Conservation (phyloP, 2,329 filamentous ascomycete genomes). For the Biscogniauxia sp. region DNA sequence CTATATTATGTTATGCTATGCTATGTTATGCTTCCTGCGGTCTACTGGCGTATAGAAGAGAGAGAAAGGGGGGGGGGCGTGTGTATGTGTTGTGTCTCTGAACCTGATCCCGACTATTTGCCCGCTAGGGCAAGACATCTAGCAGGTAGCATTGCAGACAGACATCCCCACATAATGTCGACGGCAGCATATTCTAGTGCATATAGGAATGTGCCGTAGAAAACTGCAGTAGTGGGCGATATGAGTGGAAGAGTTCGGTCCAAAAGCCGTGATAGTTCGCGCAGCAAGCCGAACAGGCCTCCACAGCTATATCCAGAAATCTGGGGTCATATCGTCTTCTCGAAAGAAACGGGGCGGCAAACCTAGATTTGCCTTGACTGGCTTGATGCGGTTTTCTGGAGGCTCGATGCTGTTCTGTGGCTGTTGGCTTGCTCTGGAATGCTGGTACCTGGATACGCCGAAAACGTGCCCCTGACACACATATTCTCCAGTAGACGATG, state of each 20-base stretch:
- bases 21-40: constrained; percentile 13
- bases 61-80: not conserved
- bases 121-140: constrained; percentile 20
- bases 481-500: constrained; percentile 13
- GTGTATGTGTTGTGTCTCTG: constrained; percentile 8
- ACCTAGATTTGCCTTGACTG: constrained; percentile 5
- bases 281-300: constrained; percentile 12
- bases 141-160: constrained; percentile 9
- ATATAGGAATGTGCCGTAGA: constrained; percentile 1
- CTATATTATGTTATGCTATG: constrained; percentile 13
- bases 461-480: constrained; percentile 27
- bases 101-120: constrained; percentile 12
- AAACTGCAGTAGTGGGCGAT: constrained; percentile 1
- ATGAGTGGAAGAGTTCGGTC: constrained; percentile 12
- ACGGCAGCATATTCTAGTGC: constrained; percentile 8
- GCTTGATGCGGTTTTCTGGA: constrained; percentile 8
- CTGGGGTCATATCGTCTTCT: constrained; percentile 4
- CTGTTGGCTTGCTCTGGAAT: constrained; percentile 25
- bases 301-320: constrained; percentile 13
- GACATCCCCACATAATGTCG: constrained; percentile 11
- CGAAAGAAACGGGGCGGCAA: not conserved
- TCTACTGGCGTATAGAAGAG: not conserved
- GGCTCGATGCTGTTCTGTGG: constrained; percentile 7
- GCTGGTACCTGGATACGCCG: constrained; percentile 22
- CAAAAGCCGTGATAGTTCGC: constrained; percentile 10